Percentiles rank a stretch among this genome's conserved stretches.
Evolutionary conservation across 306 rosid genomes (phyloP).

Genomic region (Lathyrus tuberosus): DNA sequence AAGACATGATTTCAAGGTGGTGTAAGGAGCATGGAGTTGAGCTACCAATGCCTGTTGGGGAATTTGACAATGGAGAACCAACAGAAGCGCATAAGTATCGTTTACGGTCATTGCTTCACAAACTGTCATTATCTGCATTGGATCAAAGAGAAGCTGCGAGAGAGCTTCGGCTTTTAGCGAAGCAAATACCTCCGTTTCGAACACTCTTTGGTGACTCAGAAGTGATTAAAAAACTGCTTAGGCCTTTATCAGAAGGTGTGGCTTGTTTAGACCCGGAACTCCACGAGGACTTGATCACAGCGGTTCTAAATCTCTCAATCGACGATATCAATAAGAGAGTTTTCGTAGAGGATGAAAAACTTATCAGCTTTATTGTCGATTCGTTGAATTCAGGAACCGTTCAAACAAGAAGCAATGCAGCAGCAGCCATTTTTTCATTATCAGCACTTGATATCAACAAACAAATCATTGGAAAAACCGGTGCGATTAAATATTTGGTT

Average conservation of each 20-base stretch:
- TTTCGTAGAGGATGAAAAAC: conserved; percentile 53
- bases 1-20: conserved; percentile 65
- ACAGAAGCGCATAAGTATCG: conserved; percentile 42
- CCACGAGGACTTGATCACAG: conserved; percentile 75
- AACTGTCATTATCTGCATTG: conserved; percentile 50
- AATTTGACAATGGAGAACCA: conserved; percentile 41
- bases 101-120: conserved; percentile 52
- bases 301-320: conserved; percentile 68
- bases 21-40: conserved; percentile 57
- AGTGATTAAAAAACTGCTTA: conserved; percentile 54
- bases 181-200: conserved; percentile 56
- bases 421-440: conserved; percentile 75
- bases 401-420: conserved; percentile 77
- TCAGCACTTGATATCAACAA: conserved; percentile 65
- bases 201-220: conserved; percentile 52
- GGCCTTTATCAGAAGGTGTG: conserved; percentile 46
- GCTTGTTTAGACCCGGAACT: conserved; percentile 58
- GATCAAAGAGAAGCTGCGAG: conserved; percentile 74
- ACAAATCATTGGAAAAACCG: conserved; percentile 58
- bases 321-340: conserved; percentile 66
- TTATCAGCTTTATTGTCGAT: conserved; percentile 58
- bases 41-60: conserved; percentile 48
- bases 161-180: conserved; percentile 61
- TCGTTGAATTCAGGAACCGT: conserved; percentile 64
- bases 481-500: conserved; percentile 63